A percentile compares a stretch with the other conserved stretches of the same genome.
phyloP scores from a whole-genome alignment of 2,329 filamentous ascomycete genomes.

The Hypoxylon sp. region DNA sequence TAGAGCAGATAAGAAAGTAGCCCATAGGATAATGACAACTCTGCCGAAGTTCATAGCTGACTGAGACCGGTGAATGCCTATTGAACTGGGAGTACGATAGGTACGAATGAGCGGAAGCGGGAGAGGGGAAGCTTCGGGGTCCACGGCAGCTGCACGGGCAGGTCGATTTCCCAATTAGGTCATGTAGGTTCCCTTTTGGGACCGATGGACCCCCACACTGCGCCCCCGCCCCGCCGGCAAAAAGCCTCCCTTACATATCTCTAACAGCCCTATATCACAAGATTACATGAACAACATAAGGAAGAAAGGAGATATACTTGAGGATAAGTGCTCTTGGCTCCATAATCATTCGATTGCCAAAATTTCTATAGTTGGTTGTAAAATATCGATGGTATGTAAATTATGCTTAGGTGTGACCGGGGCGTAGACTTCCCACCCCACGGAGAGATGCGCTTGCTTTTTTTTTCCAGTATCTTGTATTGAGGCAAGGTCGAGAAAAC shows the following conservation, averaged over 20 bases:
- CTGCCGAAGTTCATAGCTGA: conserved; percentile 17
- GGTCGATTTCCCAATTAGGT: conserved; percentile 7
- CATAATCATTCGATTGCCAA: neutral
- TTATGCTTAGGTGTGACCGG: neutral
- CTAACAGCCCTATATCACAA: no score
- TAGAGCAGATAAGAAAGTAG: conserved; percentile 1
- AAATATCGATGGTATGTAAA: neutral
- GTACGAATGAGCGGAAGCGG: conserved; percentile 4
- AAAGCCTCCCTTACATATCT: no score
- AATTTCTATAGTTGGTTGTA: neutral
- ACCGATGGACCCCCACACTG: neutral
- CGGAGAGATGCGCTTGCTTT: neutral
- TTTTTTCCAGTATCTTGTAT: neutral
- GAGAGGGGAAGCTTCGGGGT: conserved; percentile 2
- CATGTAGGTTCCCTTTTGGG: neutral
- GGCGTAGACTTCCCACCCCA: neutral
- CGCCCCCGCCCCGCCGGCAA: neutral
- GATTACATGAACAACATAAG: no score
- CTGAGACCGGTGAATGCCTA: neutral
- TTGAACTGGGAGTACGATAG: neutral
- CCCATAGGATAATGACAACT: neutral
- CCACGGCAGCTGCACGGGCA: no score
- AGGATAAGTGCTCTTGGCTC: neutral
- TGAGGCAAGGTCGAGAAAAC: neutral
- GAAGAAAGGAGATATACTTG: no score